A percentile compares a stretch with the other conserved stretches of the same genome.
Conservation (phyloP, 2,329 filamentous ascomycete genomes). For the Botrytis pseudocinerea region DNA sequence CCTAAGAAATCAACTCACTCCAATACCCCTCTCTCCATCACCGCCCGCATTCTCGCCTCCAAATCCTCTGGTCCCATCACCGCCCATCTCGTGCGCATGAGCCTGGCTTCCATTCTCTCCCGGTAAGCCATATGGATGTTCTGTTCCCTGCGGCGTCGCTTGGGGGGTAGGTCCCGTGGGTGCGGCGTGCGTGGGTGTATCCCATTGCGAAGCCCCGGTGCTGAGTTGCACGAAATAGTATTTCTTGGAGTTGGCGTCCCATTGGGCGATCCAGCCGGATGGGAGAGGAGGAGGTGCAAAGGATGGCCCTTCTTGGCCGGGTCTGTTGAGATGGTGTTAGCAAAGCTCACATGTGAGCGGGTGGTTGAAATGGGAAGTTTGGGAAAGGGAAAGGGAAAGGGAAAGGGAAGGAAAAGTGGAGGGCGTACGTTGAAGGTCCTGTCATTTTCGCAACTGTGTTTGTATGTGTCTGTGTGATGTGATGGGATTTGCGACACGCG, state of each 20-base stretch:
- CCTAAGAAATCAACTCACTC: constrained; percentile 52
- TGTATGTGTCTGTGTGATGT: background rate
- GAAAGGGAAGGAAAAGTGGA: constrained; percentile 16
- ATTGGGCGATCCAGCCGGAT: constrained; percentile 68
- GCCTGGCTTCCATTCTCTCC: constrained; percentile 23
- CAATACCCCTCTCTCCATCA: constrained; percentile 65
- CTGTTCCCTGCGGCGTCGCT: constrained; percentile 47
- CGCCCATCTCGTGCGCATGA: constrained; percentile 49
- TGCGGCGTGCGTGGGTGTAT: constrained; percentile 65
- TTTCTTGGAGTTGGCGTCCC: constrained; percentile 63
- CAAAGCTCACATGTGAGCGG: constrained; percentile 20
- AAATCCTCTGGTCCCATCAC: constrained; percentile 59
- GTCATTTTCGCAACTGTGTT: constrained; percentile 31
- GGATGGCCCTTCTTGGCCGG: constrained; percentile 41
- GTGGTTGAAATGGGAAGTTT: background rate
- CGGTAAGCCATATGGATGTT: constrained; percentile 64
- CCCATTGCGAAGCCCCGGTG: constrained; percentile 72
- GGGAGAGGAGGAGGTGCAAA: constrained; percentile 58
- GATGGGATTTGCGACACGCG: background rate
- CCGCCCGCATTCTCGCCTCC: constrained; percentile 62
- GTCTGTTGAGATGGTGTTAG: constrained; percentile 29
- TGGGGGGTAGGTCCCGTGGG: constrained; percentile 61
- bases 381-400: background rate
- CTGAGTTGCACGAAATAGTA: constrained; percentile 74
- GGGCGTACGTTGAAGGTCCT: constrained; percentile 36